phyloP scores from a whole-genome alignment of 331 rosid genomes.

The Pyracantha coccinea region DNA sequence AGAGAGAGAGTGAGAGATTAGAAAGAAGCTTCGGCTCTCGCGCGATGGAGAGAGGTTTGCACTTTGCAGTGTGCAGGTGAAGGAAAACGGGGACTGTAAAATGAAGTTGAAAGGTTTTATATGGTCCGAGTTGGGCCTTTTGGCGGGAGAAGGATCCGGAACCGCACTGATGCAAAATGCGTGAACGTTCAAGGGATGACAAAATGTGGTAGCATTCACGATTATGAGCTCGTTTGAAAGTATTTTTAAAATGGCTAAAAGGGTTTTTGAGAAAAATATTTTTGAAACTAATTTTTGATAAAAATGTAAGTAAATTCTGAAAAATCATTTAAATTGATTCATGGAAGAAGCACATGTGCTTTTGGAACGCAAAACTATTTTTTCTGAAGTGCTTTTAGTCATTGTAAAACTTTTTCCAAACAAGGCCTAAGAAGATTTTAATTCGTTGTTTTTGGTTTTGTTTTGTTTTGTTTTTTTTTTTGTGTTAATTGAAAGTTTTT shows the following conservation, averaged over 20 bases:
- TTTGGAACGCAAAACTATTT: no score
- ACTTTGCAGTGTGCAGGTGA: background rate
- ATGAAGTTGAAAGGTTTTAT: background rate
- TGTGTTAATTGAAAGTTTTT: no score
- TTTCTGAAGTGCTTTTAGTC: no score
- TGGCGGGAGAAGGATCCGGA: slow-evolving; percentile 13
- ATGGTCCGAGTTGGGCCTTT: background rate
- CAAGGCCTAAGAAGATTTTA: no score
- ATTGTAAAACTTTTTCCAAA: no score
- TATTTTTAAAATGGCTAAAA: rapidly evolving
- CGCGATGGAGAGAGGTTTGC: background rate
- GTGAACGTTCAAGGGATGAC: no score
- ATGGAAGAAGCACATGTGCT: no score
- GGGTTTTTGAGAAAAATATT: rapidly evolving
- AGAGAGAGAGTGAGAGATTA: background rate
- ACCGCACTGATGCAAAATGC: background rate
- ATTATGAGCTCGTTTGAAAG: rapidly evolving
- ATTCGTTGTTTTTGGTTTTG: no score
- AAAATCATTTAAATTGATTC: no score
- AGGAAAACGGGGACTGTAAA: background rate
- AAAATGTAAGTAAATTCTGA: rapidly evolving
- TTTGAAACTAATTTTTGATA: rapidly evolving
- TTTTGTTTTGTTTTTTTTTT: no score
- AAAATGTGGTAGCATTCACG: no score
- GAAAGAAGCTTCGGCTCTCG: background rate